Evolutionary conservation across 225 moss, liverwort and hornwort species (phyloP).

Genomic region (Sphagnum contortum): DNA sequence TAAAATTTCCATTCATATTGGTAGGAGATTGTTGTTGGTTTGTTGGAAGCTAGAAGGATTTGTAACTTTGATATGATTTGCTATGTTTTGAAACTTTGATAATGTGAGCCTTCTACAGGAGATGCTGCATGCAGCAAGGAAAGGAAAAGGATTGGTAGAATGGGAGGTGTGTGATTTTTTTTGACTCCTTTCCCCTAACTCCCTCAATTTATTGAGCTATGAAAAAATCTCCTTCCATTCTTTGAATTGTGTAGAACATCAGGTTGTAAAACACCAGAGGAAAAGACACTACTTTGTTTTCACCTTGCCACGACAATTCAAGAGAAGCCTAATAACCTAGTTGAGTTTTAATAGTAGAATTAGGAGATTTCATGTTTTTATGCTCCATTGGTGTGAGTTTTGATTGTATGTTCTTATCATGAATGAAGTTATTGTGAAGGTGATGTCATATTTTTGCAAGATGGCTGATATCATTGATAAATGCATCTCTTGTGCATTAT

Average conservation of each 20-base stretch:
- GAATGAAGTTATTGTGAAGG: conserved; percentile 90
- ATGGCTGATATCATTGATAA: conserved; percentile 94
- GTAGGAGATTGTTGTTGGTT: too few species aligned
- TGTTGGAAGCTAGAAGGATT: too few species aligned
- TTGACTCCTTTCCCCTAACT: neutral
- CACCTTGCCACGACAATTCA: neutral
- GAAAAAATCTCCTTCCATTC: neutral
- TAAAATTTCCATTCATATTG: too few species aligned
- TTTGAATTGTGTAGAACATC: too few species aligned
- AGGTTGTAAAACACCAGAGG: too few species aligned
- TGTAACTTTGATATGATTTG: too few species aligned
- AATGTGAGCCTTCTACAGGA: conserved; percentile 64
- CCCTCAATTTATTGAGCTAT: neutral
- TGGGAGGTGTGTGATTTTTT: conserved; percentile 60
- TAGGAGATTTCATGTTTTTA: neutral
- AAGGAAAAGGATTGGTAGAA: conserved; percentile 38
- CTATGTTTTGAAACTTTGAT: too few species aligned
- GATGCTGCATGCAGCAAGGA: conserved; percentile 70
- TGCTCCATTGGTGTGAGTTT: neutral
- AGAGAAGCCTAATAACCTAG: too few species aligned
- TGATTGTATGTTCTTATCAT: conserved; percentile 68
- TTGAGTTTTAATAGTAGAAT: neutral
- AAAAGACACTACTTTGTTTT: neutral
- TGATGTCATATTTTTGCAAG: conserved; percentile 87
- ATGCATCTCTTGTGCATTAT: conserved; percentile 68